Conservation (phyloP, 1,139 yeast genomes). For the Pichia sp. region DNA sequence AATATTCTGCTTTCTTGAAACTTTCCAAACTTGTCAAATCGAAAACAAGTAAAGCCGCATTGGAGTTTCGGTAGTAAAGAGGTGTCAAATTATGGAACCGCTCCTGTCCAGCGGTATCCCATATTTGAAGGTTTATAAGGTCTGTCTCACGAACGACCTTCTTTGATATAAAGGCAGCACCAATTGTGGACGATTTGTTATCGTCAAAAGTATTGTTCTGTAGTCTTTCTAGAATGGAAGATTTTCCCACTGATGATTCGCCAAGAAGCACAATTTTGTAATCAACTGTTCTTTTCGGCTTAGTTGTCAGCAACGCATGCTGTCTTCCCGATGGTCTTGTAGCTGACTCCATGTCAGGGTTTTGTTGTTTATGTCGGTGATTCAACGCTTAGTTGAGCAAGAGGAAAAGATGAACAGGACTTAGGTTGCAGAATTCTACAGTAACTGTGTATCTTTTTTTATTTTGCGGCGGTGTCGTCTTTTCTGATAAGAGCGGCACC, state of each 20-base stretch:
- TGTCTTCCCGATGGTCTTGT: constrained; percentile 4
- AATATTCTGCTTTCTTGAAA: constrained; percentile 51
- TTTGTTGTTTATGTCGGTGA: background rate
- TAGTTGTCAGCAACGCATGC: constrained; percentile 12
- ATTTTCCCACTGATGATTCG: constrained; percentile 65
- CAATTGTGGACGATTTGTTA: constrained; percentile 61
- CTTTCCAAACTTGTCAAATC: constrained; percentile 47
- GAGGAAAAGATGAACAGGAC: background rate
- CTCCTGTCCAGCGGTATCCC: constrained; percentile 96
- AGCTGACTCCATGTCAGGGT: constrained; percentile 2
- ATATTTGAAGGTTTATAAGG: constrained; percentile 42
- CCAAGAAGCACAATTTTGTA: constrained; percentile 57
- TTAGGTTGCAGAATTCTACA: background rate
- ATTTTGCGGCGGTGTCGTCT: background rate
- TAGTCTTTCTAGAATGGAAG: constrained; percentile 59
- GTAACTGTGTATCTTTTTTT: background rate
- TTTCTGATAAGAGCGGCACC: background rate
- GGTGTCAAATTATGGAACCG: constrained; percentile 86
- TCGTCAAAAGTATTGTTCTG: constrained; percentile 62
- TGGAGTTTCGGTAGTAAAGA: constrained; percentile 85
- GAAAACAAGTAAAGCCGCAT: constrained; percentile 84
- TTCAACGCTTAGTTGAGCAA: background rate
- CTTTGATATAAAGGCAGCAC: constrained; percentile 68
- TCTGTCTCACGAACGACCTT: constrained; percentile 38
- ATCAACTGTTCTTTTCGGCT: constrained; percentile 29